phyloP scores from a whole-genome alignment of 2,329 filamentous ascomycete genomes.

The Pyrenophora seminiperda region DNA sequence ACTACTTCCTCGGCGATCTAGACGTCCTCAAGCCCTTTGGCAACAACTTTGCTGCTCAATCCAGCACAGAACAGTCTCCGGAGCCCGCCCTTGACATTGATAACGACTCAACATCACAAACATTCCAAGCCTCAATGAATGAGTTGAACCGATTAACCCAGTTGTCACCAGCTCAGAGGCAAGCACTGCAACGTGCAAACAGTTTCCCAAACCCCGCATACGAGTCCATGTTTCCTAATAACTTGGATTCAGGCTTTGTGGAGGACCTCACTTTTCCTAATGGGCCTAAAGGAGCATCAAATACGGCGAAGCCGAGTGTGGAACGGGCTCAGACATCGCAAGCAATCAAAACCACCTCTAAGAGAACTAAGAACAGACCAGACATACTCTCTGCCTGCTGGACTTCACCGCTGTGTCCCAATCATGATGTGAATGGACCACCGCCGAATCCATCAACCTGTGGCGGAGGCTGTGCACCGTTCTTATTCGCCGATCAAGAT shows the following conservation, averaged over 20 bases:
- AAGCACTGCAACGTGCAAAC: slow-evolving; percentile 35
- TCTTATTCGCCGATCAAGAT: slow-evolving; percentile 47
- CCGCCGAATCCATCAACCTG: slow-evolving; percentile 50
- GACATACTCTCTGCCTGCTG: slow-evolving; percentile 50
- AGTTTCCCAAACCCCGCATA: slow-evolving; percentile 44
- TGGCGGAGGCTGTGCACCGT: slow-evolving; percentile 49
- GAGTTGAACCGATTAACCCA: slow-evolving; percentile 31
- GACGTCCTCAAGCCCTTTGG: slow-evolving; percentile 47
- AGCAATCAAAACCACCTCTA: slow-evolving; percentile 25
- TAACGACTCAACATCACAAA: slow-evolving; percentile 31
- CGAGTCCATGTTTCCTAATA: slow-evolving; percentile 47
- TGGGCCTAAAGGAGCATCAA: slow-evolving; percentile 36
- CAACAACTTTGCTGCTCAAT: slow-evolving; percentile 37
- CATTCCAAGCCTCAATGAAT: slow-evolving; percentile 28
- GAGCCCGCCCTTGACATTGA: slow-evolving; percentile 35
- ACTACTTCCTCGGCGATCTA: slow-evolving; percentile 49
- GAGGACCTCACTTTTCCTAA: slow-evolving; percentile 47
- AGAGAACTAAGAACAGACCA: slow-evolving; percentile 45
- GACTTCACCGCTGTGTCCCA: slow-evolving; percentile 50
- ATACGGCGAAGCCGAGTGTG: slow-evolving; percentile 15
- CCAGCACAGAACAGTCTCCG: slow-evolving; percentile 47
- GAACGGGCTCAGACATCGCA: slow-evolving; percentile 25
- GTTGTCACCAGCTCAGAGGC: slow-evolving; percentile 34
- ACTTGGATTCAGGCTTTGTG: slow-evolving; percentile 41
- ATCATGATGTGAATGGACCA: slow-evolving; percentile 45